Base-by-base conservation (phyloP, 163 green algal species). In the Scenedesmus sp. region DNA sequence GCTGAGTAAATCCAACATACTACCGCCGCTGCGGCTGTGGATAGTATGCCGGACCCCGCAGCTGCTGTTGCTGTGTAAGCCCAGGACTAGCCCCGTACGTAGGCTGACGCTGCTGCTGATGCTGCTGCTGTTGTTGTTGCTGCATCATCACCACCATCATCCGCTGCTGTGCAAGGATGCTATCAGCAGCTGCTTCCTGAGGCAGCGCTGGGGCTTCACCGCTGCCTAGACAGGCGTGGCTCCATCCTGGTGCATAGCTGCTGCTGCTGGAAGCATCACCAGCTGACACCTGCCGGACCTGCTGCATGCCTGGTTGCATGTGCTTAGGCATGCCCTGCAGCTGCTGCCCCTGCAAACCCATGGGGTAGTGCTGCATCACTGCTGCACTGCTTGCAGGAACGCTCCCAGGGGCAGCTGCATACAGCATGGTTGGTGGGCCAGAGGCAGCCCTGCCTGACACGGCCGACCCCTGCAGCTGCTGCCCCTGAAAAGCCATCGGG, bases 101-200 rank as follows among this genome's bases (percentile, higher is more conserved):
- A 20, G 15, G 59, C 83, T 89, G 84, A 26, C 37, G 84, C 53
- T 81, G 84, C 44, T 65, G 84, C 84, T 65, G 56, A 16, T 61
- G 59, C 40, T 81, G 59, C 44, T 53, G 40, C 59, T 53, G 35
- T 35, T 81, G 83, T 22, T 79, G 65, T 40, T 76, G 65, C 65
- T 40, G 37, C 65, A 76, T 76, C 65, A 40, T 76, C 6, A 26
- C 16, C 56, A 68, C 3, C 56, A 37, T 37, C 65, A 76, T 35
- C 30, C 30, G 35, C 37, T 53, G 53, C 35, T 79, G 37, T 61
- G 35, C n/a, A n/a, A n/a, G n/a, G n/a, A n/a, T n/a, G n/a, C n/a
- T n/a, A n/a, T n/a, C n/a, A n/a, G n/a, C n/a, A n/a, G n/a, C 26
- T 80, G 83, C 35, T 10, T 18, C 83, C 20, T 88, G 59, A n/a